A percentile compares a stretch with the other conserved stretches of the same genome.
phyloP scores from a whole-genome alignment of 192 early-diverging fungal species.

The Coemansia sp. region DNA sequence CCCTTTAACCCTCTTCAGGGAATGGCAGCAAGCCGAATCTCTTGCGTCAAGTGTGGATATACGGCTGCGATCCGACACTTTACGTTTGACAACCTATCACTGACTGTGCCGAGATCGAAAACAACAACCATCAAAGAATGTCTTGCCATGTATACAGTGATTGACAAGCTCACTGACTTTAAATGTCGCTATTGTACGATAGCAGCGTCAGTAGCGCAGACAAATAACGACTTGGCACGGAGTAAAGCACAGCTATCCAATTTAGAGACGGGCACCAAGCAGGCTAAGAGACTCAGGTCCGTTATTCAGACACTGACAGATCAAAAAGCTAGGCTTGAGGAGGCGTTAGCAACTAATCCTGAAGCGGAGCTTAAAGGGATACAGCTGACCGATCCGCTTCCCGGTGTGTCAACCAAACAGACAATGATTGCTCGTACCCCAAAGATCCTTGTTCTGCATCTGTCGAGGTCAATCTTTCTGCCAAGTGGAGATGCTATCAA shows the following conservation, averaged over 20 bases:
- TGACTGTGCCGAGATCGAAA: slow-evolving; percentile 57
- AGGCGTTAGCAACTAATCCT: slow-evolving; percentile 30
- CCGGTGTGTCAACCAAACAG: slow-evolving; percentile 63
- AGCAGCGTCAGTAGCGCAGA: slow-evolving; percentile 39
- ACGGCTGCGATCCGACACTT: slow-evolving; percentile 73
- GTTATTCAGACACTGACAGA: slow-evolving; percentile 8
- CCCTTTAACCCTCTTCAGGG: slow-evolving; percentile 47
- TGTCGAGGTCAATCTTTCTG: slow-evolving; percentile 79
- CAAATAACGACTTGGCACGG: slow-evolving; percentile 9
- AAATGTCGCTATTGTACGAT: slow-evolving; percentile 65
- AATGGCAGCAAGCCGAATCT: slow-evolving; percentile 66
- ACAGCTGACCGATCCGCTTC: slow-evolving; percentile 20
- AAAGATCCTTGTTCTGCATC: slow-evolving; percentile 74
- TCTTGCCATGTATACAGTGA: slow-evolving; percentile 59
- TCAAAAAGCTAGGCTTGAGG: slow-evolving; percentile 18
- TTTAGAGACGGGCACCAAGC: too few species aligned
- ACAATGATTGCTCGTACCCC: slow-evolving; percentile 87
- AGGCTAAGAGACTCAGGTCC: background rate
- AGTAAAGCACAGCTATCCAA: background rate
- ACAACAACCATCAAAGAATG: slow-evolving; percentile 60
- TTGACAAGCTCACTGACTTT: slow-evolving; percentile 66
- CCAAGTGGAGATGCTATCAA: slow-evolving; percentile 69
- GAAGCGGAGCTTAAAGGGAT: slow-evolving; percentile 40
- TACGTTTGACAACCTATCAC: slow-evolving; percentile 68
- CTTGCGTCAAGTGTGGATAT: slow-evolving; percentile 68